Conservation (phyloP, 2,329 filamentous ascomycete genomes). For the Scytalidium lignicola region DNA sequence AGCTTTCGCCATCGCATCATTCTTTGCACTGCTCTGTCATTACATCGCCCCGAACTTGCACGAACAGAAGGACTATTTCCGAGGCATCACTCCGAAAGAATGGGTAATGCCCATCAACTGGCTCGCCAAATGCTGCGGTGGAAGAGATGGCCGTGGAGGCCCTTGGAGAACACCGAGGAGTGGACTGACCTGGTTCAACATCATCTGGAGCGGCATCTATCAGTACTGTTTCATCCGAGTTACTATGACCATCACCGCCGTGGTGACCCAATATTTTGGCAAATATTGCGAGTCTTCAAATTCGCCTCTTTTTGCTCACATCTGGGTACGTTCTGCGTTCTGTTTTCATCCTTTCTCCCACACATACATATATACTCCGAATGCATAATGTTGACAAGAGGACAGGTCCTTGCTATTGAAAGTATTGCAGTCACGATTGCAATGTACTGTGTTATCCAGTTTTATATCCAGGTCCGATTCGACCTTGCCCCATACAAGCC, state of each 20-base stretch:
- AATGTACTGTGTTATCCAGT: constrained; percentile 86
- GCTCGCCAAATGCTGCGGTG: constrained; percentile 66
- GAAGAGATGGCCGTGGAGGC: constrained; percentile 50
- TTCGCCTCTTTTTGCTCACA: constrained; percentile 72
- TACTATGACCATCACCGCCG: constrained; percentile 72
- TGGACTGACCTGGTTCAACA: constrained; percentile 87
- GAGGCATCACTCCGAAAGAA: constrained; percentile 58
- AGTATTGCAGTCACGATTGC: constrained; percentile 69
- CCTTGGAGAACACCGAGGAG: constrained; percentile 70
- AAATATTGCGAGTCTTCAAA: constrained; percentile 76
- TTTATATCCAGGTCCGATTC: constrained; percentile 70
- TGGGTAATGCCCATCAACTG: constrained; percentile 74
- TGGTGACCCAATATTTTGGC: constrained; percentile 63
- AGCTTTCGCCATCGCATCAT: constrained; percentile 81
- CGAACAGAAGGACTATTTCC: constrained; percentile 77
- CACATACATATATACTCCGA: too few species aligned
- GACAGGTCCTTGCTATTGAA: constrained; percentile 63
- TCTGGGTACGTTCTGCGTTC: constrained; percentile 58
- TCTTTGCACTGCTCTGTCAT: constrained; percentile 77
- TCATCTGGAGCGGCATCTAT: constrained; percentile 76
- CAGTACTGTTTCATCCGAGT: constrained; percentile 83
- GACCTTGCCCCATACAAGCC: constrained; percentile 65
- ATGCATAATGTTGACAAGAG: constrained; percentile 12
- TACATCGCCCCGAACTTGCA: constrained; percentile 75
- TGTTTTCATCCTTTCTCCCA: too few species aligned